These are phyloP conservation scores for Collybia sordida DNA, from an alignment of 768 basidiomycete species.

Conservation along the genomic window DNA sequence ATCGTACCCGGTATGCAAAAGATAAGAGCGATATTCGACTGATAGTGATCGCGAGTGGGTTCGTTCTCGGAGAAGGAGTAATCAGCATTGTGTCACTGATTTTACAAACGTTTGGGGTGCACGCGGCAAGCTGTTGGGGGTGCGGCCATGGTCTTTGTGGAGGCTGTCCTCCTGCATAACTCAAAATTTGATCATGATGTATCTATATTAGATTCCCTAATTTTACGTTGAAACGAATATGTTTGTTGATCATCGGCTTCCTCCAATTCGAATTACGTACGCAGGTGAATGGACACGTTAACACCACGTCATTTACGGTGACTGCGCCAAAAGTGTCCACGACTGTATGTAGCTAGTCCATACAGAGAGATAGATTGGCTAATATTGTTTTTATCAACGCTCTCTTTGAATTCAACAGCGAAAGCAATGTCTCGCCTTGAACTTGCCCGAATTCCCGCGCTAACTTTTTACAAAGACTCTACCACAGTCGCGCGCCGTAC, in stretches of 20 bases:
- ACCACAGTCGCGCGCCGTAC: slow-evolving; percentile 68
- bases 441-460: slow-evolving; percentile 67
- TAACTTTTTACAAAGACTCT: slow-evolving; percentile 76
- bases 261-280: no score
- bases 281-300: slow-evolving; percentile 31
- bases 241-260: slow-evolving; percentile 1
- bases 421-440: slow-evolving; percentile 66
- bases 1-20: slow-evolving; percentile 51
- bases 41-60: slow-evolving; percentile 90
- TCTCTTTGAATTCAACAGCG: slow-evolving; percentile 3
- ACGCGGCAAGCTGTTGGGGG: slow-evolving; percentile 82
- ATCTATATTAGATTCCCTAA: slow-evolving; percentile 11
- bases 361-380: no score
- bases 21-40: slow-evolving; percentile 65
- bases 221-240: slow-evolving; percentile 4
- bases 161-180: slow-evolving; percentile 48
- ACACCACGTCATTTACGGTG: slow-evolving; percentile 30
- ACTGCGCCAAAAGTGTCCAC: no score
- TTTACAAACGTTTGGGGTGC: slow-evolving; percentile 72
- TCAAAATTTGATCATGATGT: neutral
- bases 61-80: slow-evolving; percentile 94
- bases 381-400: neutral
- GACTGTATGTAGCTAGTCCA: no score
- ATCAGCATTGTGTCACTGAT: slow-evolving; percentile 78
- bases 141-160: slow-evolving; percentile 76